Evolutionary conservation across 257 asterid species (phyloP).

Genomic region (Capsicum rhomboideum): DNA sequence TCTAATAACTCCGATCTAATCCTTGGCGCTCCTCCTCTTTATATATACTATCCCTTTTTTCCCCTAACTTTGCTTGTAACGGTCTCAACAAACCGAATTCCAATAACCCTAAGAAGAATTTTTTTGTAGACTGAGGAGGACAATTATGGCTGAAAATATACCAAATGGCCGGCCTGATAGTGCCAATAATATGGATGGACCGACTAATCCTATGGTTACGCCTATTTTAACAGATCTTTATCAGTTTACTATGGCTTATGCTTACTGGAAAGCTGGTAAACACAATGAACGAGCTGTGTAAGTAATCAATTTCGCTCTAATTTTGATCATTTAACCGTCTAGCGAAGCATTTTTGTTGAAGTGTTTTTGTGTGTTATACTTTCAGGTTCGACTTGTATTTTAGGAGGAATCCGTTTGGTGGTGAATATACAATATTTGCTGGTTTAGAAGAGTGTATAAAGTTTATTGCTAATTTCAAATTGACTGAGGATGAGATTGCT

Average conservation of each 20-base stretch:
- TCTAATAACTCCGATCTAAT: neutral
- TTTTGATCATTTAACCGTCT: neutral
- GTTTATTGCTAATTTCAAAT: conserved; percentile 74
- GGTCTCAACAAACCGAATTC: conserved; percentile 9
- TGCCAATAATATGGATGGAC: conserved; percentile 31
- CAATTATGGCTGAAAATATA: conserved; percentile 23
- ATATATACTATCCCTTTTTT: neutral
- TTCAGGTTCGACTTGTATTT: conserved; percentile 87
- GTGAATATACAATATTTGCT: conserved; percentile 91
- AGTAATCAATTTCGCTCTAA: conserved; percentile 1
- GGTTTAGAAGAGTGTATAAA: conserved; percentile 95
- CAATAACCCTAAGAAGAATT: conserved; percentile 2
- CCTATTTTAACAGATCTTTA: conserved; percentile 96
- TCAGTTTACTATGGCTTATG: conserved; percentile 98
- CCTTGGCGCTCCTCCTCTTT: neutral
- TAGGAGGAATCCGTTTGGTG: conserved; percentile 89
- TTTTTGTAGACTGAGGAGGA: neutral
- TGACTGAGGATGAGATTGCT: conserved; percentile 75
- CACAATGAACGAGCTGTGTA: conserved; percentile 91
- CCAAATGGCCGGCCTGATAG: conserved; percentile 30
- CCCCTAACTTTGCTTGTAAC: conserved; percentile 16
- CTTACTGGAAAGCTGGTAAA: conserved; percentile 96
- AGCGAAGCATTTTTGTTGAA: neutral
- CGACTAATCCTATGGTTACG: conserved; percentile 95
- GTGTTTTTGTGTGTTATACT: neutral